Conservation (phyloP, 805 yeast genomes). For the Lipomyces orientalis region DNA sequence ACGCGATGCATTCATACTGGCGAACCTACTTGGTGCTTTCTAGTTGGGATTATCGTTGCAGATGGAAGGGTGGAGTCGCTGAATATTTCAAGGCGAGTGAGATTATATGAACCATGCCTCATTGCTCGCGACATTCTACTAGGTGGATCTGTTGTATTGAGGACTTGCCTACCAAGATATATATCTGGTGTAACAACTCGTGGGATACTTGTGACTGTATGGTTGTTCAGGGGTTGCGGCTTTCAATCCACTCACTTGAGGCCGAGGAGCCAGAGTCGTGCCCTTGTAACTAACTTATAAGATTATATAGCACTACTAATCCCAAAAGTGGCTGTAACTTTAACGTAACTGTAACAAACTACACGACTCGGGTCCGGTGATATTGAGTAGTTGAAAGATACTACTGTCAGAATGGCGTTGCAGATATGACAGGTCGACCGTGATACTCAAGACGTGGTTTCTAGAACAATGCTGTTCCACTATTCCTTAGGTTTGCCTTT, state of each 20-base stretch:
- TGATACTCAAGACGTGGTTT: too few species aligned
- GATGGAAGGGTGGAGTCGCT: background rate
- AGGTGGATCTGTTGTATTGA: too few species aligned
- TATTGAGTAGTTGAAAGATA: too few species aligned
- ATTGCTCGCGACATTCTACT: background rate
- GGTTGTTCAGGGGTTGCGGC: background rate
- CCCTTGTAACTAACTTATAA: too few species aligned
- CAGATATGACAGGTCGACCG: too few species aligned
- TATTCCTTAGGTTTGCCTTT: too few species aligned
- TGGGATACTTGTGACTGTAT: background rate
- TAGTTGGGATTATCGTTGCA: background rate
- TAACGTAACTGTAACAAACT: too few species aligned
- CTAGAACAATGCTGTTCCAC: too few species aligned
- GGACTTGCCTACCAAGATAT: background rate
- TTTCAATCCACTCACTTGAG: background rate
- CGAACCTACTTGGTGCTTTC: background rate
- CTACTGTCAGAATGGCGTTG: too few species aligned
- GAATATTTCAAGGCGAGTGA: background rate
- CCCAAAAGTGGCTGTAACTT: too few species aligned
- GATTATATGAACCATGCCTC: background rate
- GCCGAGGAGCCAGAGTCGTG: background rate
- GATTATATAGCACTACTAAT: too few species aligned
- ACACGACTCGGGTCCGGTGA: too few species aligned
- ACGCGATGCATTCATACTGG: constrained; percentile 6
- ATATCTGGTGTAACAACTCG: background rate